These are phyloP conservation scores for Tolypocladium inflatum DNA, from an alignment of 2,329 filamentous ascomycete genomes.

Conservation along the genomic window DNA sequence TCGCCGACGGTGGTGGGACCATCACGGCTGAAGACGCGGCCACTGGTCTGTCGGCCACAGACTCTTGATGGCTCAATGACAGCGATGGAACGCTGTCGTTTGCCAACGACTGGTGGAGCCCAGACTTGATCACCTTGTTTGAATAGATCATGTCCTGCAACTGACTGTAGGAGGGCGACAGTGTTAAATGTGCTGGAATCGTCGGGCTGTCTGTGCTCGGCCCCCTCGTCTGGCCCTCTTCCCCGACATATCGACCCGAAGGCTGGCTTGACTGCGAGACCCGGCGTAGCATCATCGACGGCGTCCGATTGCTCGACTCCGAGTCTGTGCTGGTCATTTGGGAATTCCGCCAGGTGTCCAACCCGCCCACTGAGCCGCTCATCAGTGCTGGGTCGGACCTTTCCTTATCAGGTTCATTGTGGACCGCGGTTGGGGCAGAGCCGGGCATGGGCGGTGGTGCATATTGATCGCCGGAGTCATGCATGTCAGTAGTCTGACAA, in stretches of 20 bases:
- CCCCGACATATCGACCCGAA: constrained; percentile 37
- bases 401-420: constrained; percentile 21
- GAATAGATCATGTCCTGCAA: constrained; percentile 52
- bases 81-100: constrained; percentile 51
- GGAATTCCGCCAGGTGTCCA: constrained; percentile 43
- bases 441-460: constrained; percentile 10
- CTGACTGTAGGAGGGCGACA: constrained; percentile 42
- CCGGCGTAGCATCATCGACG: constrained; percentile 25
- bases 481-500: constrained; percentile 26
- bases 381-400: constrained; percentile 29
- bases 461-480: constrained; percentile 13
- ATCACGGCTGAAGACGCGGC: constrained; percentile 10
- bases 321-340: constrained; percentile 40
- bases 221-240: constrained; percentile 25
- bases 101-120: constrained; percentile 42
- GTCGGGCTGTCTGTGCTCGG: constrained; percentile 51
- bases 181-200: constrained; percentile 39
- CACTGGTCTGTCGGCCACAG: constrained; percentile 27
- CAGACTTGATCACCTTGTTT: constrained; percentile 48
- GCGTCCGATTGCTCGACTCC: constrained; percentile 26
- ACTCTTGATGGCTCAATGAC: constrained; percentile 40
- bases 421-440: constrained; percentile 11
- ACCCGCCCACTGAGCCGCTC: constrained; percentile 24
- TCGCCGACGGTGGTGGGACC: constrained; percentile 16
- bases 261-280: constrained; percentile 42